Base-by-base conservation (phyloP, 2,329 filamentous ascomycete species). In the Clonostachys rosea region DNA sequence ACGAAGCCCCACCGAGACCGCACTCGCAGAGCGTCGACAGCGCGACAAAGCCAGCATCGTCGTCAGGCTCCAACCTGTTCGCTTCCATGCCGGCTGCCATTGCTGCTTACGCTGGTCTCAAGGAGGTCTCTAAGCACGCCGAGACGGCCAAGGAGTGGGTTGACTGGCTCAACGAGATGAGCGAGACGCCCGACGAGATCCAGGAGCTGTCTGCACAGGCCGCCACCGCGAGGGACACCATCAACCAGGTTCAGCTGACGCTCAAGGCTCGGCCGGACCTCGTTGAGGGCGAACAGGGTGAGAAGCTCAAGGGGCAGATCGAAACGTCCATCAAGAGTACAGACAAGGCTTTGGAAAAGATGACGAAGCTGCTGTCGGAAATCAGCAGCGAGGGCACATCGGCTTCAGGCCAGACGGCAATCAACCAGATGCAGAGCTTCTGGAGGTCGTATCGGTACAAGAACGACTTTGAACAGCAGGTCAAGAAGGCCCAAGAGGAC, bases 401-500 rank as follows among this genome's bases (percentile, higher is more conserved):
- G 0, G 49, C 52, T 4, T 52, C 56, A 1, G 58, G 57, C 1
- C 53, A 53, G 0, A 51, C 54, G 5, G 24, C 24, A 30, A 49
- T 56, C 34, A 52, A 52, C 1, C 50, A 59, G 0, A 42, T 65
- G 3, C 53, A 59, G 18, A 55, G 60, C n/a, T 63, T 63, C 40
- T 65, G 64, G 51, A 58, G 57, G 20, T 65, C 62, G 40, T 65
- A 63, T 41, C 56, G 51, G 30, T 65, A 65, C 9, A 63, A 62
- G 47, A 52, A 58, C 17, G 57, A 61, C 46, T 64, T 58, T 48
- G 58, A 62, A 30, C 56, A 54, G n/a, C 62, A 63, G 51, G 55
- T 65, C 1, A 59, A 60, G 40, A 37, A 53, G 13, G 59, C 61
- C 4, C 61, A 65, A 44, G 53, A 44, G 0, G 56, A 60, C 1